These are phyloP conservation scores for Mycogone perniciosa DNA, from an alignment of 2,329 filamentous ascomycete genomes.

Conservation along the genomic window DNA sequence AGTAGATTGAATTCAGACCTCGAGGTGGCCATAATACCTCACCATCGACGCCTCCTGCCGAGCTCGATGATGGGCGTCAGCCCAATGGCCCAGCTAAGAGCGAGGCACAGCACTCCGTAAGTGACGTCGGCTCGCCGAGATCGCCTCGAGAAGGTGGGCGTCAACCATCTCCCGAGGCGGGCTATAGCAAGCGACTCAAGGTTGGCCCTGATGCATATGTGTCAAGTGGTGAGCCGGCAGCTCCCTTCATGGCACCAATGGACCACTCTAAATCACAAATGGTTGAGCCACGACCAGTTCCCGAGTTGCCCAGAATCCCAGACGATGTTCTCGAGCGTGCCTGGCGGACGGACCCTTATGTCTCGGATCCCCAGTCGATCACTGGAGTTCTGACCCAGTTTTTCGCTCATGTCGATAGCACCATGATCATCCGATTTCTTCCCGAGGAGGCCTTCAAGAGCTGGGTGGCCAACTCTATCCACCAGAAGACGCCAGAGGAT, in stretches of 20 bases:
- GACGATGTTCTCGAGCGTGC: conserved; percentile 43
- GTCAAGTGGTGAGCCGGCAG: conserved; percentile 27
- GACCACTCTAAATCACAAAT: conserved; percentile 33
- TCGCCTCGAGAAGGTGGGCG: conserved; percentile 38
- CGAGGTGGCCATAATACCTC: conserved; percentile 53
- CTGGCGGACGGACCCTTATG: conserved; percentile 46
- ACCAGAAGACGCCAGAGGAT: conserved; percentile 36
- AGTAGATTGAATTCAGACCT: conserved; percentile 33
- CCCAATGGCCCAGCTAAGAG: conserved; percentile 25
- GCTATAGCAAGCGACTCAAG: conserved; percentile 43
- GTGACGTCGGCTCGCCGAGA: conserved; percentile 41
- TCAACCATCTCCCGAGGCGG: conserved; percentile 27
- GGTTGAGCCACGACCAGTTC: conserved; percentile 29
- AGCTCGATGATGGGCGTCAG: conserved; percentile 41
- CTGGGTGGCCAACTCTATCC: conserved; percentile 30
- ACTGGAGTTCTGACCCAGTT: conserved; percentile 35
- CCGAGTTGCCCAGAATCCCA: conserved; percentile 42
- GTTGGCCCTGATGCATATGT: conserved; percentile 42
- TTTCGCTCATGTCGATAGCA: conserved; percentile 36
- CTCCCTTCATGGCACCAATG: conserved; percentile 24
- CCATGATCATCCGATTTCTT: conserved; percentile 36
- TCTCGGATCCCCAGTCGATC: conserved; percentile 36
- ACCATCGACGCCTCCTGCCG: conserved; percentile 45
- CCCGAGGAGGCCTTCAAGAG: conserved; percentile 34
- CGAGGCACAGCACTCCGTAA: conserved; percentile 35